Evolutionary conservation across 2,329 filamentous ascomycete genomes (phyloP), one percentile per base, ranked within the genome.

Genomic region (Sporothrix brunneoviolacea): DNA sequence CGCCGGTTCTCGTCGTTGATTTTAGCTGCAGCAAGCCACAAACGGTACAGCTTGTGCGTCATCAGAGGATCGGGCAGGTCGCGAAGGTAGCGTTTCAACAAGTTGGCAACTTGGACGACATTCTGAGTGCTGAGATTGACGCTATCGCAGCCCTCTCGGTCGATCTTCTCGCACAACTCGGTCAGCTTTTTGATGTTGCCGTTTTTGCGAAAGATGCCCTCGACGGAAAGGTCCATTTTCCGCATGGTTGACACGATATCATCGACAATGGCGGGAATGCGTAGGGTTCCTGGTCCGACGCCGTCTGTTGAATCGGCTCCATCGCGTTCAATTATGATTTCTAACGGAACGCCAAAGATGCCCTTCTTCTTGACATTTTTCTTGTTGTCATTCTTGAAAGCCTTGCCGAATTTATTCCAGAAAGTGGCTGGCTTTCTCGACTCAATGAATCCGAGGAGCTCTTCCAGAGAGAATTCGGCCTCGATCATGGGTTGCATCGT

Each of bases 131-230:
- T 87, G 61, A 97, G 79, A 64, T 94, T 90, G 50, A 95, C 84
- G 50, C 84, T 81, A 57, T 94, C 89, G 54, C 86, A 88, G 37
- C 89, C 91, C 48, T 89, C 85, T 39, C 81, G 81, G 65, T 98
- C 93, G 57, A 98, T 90, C 59, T 84, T 76, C 50, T 94, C 88
- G 35, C 89, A 84, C 7, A 94, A 75, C 55, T 95, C 91, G 59
- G 87, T 88, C 39, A 96, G 76, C 59, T 91, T 88, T 67, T 93
- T 91, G 71, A 98, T 96, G 67, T 97, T 98, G 60, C 93, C 93
- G 62, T 97, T 98, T 77, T 98, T 98, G 60, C 93, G 84, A 80
- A 98, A 98, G 19, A 98, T 91, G 61, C 93, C 93, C 68, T 98
- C 93, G 1, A 98, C 89, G 2, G 91, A 97, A 72, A 98, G 90